These are phyloP conservation scores for Didymella keratinophila DNA, from an alignment of 2,329 filamentous ascomycete species.

Conservation along the genomic window DNA sequence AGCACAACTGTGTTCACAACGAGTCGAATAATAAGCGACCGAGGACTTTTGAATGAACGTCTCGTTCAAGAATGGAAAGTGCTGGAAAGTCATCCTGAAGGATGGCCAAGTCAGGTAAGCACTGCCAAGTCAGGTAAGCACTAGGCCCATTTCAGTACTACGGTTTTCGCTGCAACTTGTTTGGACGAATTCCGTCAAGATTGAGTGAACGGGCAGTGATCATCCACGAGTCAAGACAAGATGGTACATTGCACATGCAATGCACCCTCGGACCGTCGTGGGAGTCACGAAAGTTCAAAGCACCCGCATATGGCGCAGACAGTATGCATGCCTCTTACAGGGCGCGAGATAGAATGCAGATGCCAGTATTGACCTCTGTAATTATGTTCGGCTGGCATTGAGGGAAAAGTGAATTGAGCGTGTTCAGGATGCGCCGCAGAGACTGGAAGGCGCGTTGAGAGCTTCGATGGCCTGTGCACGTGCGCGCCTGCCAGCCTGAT, in stretches of 20 bases:
- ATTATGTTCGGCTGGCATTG: background rate
- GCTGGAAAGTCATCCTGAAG: background rate
- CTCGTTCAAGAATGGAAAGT: background rate
- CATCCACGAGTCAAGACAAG: background rate
- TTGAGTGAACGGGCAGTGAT: background rate
- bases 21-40: background rate
- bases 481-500: no score
- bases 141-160: background rate
- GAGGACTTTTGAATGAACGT: background rate
- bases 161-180: background rate
- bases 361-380: background rate
- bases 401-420: no score
- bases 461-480: no score
- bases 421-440: no score
- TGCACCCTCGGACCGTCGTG: background rate
- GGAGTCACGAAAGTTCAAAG: background rate
- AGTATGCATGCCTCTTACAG: background rate
- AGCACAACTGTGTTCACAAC: background rate
- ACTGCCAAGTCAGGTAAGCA: slow-evolving; percentile 12
- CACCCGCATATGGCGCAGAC: background rate
- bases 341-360: background rate
- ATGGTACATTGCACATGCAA: background rate
- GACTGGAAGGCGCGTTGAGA: no score
- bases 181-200: background rate
- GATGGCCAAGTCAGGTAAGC: background rate